phyloP scores from a whole-genome alignment of 768 basidiomycete species.

The Boletus patriciae region DNA sequence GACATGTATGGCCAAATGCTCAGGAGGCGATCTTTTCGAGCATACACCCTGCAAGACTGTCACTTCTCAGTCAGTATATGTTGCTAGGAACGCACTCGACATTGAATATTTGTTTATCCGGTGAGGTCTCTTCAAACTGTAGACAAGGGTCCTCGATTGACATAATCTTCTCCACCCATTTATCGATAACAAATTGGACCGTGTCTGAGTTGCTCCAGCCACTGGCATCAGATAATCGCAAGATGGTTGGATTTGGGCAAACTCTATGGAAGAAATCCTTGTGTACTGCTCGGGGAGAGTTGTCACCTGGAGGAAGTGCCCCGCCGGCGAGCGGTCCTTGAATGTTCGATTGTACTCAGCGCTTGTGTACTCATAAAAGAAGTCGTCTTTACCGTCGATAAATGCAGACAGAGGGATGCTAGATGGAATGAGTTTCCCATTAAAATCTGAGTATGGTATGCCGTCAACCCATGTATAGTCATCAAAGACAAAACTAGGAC shows the following conservation, averaged over 20 bases:
- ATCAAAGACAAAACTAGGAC: slow-evolving; percentile 39
- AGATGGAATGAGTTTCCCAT: slow-evolving; percentile 37
- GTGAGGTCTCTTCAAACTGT: slow-evolving; percentile 30
- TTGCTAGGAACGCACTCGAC: slow-evolving; percentile 9
- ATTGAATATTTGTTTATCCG: slow-evolving; percentile 21
- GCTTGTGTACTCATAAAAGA: neutral
- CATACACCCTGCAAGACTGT: slow-evolving; percentile 29
- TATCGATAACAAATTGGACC: slow-evolving; percentile 32
- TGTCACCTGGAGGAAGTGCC: slow-evolving; percentile 30
- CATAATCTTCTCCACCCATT: slow-evolving; percentile 37
- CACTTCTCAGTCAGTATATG: neutral
- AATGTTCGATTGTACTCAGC: neutral
- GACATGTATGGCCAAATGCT: slow-evolving; percentile 36
- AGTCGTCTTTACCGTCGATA: slow-evolving; percentile 28
- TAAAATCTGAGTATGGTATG: slow-evolving; percentile 35
- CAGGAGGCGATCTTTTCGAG: slow-evolving; percentile 29
- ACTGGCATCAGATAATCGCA: slow-evolving; percentile 30
- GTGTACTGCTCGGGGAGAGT: slow-evolving; percentile 35
- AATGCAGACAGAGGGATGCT: slow-evolving; percentile 39
- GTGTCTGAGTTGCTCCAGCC: slow-evolving; percentile 24
- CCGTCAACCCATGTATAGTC: slow-evolving; percentile 42
- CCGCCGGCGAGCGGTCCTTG: slow-evolving; percentile 42
- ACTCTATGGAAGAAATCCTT: slow-evolving; percentile 38
- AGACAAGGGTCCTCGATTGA: slow-evolving; percentile 39
- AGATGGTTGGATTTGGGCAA: slow-evolving; percentile 37